These are phyloP conservation scores for Trichoderma pleuroti DNA, from an alignment of 2,329 filamentous ascomycete species.

Conservation along the genomic window DNA sequence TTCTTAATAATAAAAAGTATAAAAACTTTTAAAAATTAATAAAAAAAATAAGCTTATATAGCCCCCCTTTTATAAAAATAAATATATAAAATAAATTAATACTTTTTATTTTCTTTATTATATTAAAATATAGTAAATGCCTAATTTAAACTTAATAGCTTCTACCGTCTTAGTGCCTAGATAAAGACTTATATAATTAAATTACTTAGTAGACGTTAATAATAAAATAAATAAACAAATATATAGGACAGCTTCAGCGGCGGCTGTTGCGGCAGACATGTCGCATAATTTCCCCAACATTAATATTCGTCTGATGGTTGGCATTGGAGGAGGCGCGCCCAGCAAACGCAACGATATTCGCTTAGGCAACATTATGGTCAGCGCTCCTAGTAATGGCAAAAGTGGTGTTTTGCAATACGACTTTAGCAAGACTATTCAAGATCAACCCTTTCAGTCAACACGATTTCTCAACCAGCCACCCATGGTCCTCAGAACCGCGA, in stretches of 20 bases:
- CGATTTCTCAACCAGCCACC: neutral
- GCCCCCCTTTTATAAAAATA: no score
- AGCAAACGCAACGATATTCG: conserved; percentile 14
- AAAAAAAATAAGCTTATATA: no score
- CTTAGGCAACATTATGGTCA: conserved; percentile 21
- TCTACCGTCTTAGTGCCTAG: no score
- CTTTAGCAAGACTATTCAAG: neutral
- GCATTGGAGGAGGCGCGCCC: conserved; percentile 20
- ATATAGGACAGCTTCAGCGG: neutral
- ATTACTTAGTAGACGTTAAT: no score
- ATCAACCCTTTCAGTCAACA: neutral
- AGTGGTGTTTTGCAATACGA: neutral
- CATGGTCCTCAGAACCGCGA: neutral
- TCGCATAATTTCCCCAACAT: neutral
- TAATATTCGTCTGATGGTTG: conserved; percentile 14
- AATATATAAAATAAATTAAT: no score
- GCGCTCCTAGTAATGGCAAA: neutral
- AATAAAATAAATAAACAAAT: no score
- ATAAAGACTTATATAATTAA: no score
- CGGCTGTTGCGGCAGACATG: neutral
- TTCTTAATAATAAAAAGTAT: no score
- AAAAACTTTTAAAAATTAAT: no score
- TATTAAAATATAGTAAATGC: no score
- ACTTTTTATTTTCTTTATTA: no score
- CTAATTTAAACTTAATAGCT: no score